Conservation (phyloP, 2,329 filamentous ascomycete species). For the Cercospora berteroae region DNA sequence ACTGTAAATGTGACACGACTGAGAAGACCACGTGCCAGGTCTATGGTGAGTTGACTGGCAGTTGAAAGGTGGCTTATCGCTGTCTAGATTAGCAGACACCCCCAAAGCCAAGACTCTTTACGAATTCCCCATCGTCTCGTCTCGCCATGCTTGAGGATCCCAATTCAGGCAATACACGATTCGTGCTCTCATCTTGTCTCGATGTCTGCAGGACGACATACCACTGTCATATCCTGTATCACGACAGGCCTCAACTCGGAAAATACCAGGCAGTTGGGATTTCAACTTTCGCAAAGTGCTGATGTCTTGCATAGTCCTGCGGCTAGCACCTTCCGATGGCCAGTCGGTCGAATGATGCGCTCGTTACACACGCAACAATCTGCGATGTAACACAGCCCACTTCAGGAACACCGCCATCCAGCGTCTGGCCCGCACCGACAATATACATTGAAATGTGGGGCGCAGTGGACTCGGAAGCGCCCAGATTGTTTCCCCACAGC, state of each 20-base stretch:
- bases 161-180: conserved; percentile 8
- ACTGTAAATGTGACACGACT: background rate
- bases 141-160: conserved; percentile 3
- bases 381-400: conserved; percentile 12
- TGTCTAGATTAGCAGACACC: background rate
- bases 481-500: conserved; percentile 13
- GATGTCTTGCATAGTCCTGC: background rate
- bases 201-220: conserved; percentile 8
- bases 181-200: conserved; percentile 1
- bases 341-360: background rate
- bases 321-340: background rate
- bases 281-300: background rate
- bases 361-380: conserved; percentile 3
- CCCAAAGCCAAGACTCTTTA: background rate
- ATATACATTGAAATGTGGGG: background rate
- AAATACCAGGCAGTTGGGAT: background rate
- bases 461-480: background rate
- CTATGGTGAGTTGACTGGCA: background rate
- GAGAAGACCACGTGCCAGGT: background rate
- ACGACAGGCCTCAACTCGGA: background rate
- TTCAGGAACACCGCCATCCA: conserved; percentile 6
- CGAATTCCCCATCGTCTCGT: background rate
- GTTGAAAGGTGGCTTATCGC: background rate
- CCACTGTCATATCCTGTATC: background rate
- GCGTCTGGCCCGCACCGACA: conserved; percentile 4